Evolutionary conservation across 2,329 filamentous ascomycete genomes (phyloP).

Genomic region (Tolypocladium ophioglossoides): DNA sequence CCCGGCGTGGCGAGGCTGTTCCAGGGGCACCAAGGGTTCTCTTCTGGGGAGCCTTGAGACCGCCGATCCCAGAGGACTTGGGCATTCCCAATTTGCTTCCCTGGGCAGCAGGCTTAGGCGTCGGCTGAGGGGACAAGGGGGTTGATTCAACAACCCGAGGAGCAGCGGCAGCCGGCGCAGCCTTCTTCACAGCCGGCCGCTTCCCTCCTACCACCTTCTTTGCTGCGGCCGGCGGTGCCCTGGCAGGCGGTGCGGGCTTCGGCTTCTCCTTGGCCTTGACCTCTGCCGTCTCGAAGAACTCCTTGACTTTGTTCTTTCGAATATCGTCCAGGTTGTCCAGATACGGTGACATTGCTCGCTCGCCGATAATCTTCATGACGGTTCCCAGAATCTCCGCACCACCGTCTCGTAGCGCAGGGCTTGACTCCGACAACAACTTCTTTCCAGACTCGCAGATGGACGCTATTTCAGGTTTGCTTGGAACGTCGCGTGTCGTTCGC

Average conservation of each 20-base stretch:
- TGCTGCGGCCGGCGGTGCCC: slow-evolving; percentile 33
- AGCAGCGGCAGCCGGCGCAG: slow-evolving; percentile 28
- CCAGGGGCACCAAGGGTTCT: slow-evolving; percentile 38
- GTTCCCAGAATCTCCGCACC: slow-evolving; percentile 90
- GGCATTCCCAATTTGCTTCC: slow-evolving; percentile 45
- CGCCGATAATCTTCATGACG: slow-evolving; percentile 97
- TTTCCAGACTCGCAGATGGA: slow-evolving; percentile 80
- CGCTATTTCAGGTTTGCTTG: slow-evolving; percentile 72
- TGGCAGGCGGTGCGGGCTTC: slow-evolving; percentile 60
- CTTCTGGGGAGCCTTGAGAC: slow-evolving; percentile 50
- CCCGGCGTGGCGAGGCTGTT: slow-evolving; percentile 42
- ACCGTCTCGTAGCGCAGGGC: slow-evolving; percentile 72
- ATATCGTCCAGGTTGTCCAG: slow-evolving; percentile 92
- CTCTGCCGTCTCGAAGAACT: slow-evolving; percentile 61
- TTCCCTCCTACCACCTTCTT: slow-evolving; percentile 37
- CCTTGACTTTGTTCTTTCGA: slow-evolving; percentile 89
- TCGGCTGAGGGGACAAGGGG: slow-evolving; percentile 47
- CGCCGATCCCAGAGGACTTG: slow-evolving; percentile 40
- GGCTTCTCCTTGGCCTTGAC: slow-evolving; percentile 56
- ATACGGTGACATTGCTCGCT: slow-evolving; percentile 87
- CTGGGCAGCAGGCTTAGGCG: slow-evolving; percentile 34
- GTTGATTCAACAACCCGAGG: slow-evolving; percentile 33
- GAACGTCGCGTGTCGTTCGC: slow-evolving; percentile 72
- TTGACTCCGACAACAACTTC: slow-evolving; percentile 83
- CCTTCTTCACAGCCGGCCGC: slow-evolving; percentile 33